A percentile compares a stretch with the other conserved stretches of the same genome.
phyloP scores from a whole-genome alignment of 306 rosid genomes.

The Amphicarpaea edgeworthii region DNA sequence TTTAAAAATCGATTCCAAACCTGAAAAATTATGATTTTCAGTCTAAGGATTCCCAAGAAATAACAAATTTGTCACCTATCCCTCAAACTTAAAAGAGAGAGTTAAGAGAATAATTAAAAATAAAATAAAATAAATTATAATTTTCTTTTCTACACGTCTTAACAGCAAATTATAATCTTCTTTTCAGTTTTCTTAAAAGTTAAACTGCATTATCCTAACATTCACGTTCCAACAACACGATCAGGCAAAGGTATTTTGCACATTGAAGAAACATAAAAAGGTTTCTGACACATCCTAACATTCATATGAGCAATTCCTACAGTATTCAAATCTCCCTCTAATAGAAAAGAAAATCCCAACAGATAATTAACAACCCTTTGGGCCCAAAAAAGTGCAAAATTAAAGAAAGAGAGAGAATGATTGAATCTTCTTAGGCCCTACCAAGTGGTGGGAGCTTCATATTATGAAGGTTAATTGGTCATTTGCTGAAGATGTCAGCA shows the following conservation, averaged over 20 bases:
- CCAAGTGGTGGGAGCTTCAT: constrained; percentile 31
- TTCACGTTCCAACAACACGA: background rate
- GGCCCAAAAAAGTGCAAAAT: background rate
- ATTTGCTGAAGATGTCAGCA: background rate
- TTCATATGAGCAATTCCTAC: constrained; percentile 17
- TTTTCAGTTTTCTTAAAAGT: background rate
- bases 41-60: too few relatives aligned
- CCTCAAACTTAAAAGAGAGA: background rate
- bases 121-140: background rate
- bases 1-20: too few relatives aligned
- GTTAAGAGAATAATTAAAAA: background rate
- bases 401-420: background rate
- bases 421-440: constrained; percentile 16
- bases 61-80: too few relatives aligned
- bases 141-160: background rate
- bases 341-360: constrained; percentile 12
- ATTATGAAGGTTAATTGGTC: constrained; percentile 30
- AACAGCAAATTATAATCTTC: too few relatives aligned
- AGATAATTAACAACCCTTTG: constrained; percentile 6
- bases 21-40: too few relatives aligned
- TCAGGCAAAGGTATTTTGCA: background rate
- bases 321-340: constrained; percentile 5
- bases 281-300: constrained; percentile 12
- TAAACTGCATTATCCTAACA: background rate
- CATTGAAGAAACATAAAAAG: background rate